Percentiles rank a stretch among this genome's conserved stretches.
Evolutionary conservation across 2,329 filamentous ascomycete genomes (phyloP).

Genomic region (Emericellopsis cladophorae): DNA sequence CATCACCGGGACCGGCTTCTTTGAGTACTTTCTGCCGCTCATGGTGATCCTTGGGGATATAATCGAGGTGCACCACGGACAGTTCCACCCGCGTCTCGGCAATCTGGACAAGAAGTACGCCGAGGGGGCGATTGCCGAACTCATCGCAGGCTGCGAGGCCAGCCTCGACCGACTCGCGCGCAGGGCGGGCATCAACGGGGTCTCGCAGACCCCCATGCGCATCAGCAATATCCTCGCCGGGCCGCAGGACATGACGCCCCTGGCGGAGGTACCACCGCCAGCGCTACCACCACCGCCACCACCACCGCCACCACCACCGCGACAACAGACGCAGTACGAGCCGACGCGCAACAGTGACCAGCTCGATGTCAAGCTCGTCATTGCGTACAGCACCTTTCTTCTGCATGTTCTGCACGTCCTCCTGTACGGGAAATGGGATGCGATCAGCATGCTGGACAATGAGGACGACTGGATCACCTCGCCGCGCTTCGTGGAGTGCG

Average conservation of each 20-base stretch:
- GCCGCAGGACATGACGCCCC: neutral
- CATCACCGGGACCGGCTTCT: slow-evolving; percentile 28
- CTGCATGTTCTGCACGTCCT: slow-evolving; percentile 34
- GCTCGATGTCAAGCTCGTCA: slow-evolving; percentile 23
- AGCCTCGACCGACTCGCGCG: slow-evolving; percentile 19
- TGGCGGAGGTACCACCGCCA: neutral
- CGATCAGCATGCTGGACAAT: slow-evolving; percentile 34
- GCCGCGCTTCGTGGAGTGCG: slow-evolving; percentile 28
- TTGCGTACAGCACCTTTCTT: slow-evolving; percentile 33
- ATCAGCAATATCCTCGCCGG: slow-evolving; percentile 10
- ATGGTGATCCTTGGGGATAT: slow-evolving; percentile 36
- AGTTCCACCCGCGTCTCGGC: slow-evolving; percentile 28
- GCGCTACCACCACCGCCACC: neutral
- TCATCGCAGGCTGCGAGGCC: slow-evolving; percentile 23
- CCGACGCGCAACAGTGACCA: slow-evolving; percentile 7
- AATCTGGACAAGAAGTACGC: slow-evolving; percentile 18
- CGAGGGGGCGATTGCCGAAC: slow-evolving; percentile 19
- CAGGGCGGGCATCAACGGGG: slow-evolving; percentile 4
- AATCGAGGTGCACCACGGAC: slow-evolving; percentile 30
- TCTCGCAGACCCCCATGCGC: neutral
- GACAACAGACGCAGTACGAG: neutral
- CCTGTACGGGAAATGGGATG: slow-evolving; percentile 35
- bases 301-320: neutral
- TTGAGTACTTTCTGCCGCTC: slow-evolving; percentile 35
- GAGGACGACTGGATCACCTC: slow-evolving; percentile 35